phyloP scores from a whole-genome alignment of 1,139 yeast genomes.

The Zygosaccharomyces pseudobailii region DNA sequence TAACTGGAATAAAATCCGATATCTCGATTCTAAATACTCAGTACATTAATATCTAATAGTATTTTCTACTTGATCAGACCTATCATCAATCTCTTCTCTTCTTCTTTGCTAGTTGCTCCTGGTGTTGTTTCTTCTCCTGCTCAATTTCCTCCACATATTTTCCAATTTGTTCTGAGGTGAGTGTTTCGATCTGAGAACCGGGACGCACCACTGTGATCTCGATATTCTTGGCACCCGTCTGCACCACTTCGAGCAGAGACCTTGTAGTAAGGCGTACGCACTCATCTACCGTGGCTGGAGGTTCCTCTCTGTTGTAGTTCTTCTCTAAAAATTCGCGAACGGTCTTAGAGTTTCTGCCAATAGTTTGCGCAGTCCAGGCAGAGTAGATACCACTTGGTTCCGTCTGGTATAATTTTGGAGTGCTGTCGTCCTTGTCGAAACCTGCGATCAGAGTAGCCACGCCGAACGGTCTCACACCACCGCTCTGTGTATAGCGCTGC shows the following conservation, averaged over 20 bases:
- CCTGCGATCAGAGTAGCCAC: conserved; percentile 94
- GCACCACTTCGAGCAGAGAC: conserved; percentile 90
- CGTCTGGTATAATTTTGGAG: conserved; percentile 85
- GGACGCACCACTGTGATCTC: conserved; percentile 88
- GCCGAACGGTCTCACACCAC: conserved; percentile 96
- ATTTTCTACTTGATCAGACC: background rate
- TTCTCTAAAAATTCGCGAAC: conserved; percentile 94
- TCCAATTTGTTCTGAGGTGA: conserved; percentile 70
- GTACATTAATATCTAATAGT: background rate
- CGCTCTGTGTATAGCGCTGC: conserved; percentile 95
- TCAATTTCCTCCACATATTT: conserved; percentile 78
- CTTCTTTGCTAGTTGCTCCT: conserved; percentile 76
- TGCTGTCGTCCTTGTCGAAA: conserved; percentile 77
- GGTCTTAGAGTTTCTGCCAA: conserved; percentile 92
- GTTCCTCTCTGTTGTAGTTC: conserved; percentile 54
- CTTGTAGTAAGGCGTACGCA: conserved; percentile 80
- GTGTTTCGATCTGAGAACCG: conserved; percentile 46
- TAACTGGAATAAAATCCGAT: background rate
- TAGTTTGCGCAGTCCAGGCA: conserved; percentile 99
- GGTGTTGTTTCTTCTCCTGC: conserved; percentile 67
- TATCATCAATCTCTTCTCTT: conserved; percentile 34
- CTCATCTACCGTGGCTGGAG: conserved; percentile 64
- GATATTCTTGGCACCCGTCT: conserved; percentile 94
- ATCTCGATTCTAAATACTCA: background rate
- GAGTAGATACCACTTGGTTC: conserved; percentile 97